A percentile compares a stretch with the other conserved stretches of the same genome.
phyloP scores from a whole-genome alignment of 2,329 filamentous ascomycete species.

The Arachnopeziza araneosa region DNA sequence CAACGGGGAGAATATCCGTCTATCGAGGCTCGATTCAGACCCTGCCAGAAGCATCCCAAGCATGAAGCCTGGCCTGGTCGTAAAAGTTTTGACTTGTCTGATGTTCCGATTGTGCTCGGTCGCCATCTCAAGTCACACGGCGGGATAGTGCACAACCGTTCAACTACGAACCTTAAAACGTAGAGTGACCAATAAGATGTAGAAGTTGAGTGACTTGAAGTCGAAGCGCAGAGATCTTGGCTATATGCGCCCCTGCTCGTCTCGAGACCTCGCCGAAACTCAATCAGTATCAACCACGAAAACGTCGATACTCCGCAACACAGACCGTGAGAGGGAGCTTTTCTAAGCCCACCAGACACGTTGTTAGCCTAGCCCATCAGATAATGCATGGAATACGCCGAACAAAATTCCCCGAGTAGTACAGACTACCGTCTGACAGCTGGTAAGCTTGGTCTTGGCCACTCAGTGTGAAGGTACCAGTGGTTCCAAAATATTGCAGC shows the following conservation, averaged over 20 bases:
- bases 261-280: conserved; percentile 24
- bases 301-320: conserved; percentile 17
- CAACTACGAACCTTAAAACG: conserved; percentile 17
- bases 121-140: conserved; percentile 9
- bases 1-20: neutral
- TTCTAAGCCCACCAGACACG: conserved; percentile 8
- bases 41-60: neutral
- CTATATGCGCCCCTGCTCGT: conserved; percentile 13
- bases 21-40: neutral
- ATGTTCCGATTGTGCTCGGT: conserved; percentile 16
- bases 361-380: conserved; percentile 10
- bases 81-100: conserved; percentile 16
- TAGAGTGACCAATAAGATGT: conserved; percentile 16
- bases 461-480: conserved; percentile 1
- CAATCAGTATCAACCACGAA: conserved; percentile 21
- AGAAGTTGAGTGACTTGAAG: conserved; percentile 8
- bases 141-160: conserved; percentile 18
- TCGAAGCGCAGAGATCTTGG: conserved; percentile 13
- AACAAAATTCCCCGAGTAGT: neutral
- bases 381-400: conserved; percentile 5
- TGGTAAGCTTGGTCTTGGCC: neutral
- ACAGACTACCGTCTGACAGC: neutral
- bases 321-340: conserved; percentile 14
- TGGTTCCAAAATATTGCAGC: neutral
- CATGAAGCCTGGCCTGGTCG: conserved; percentile 14